A percentile compares a stretch with the other conserved stretches of the same genome.
phyloP scores from a whole-genome alignment of 2,329 filamentous ascomycete genomes.

The Fusarium miscanthi region DNA sequence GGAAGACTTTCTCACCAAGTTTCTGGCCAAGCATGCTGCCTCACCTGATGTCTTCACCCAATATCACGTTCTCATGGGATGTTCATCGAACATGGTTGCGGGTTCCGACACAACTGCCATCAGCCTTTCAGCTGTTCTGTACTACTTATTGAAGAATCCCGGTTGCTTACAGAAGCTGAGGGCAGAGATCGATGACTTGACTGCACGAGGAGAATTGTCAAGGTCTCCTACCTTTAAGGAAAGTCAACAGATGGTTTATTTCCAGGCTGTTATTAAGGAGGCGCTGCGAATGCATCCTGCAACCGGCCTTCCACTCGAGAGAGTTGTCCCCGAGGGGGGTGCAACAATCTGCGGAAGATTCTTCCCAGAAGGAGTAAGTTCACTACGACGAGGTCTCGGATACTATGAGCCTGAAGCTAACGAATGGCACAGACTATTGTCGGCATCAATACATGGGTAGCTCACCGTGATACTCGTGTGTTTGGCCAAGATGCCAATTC shows the following conservation, averaged over 20 bases:
- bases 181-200: constrained; percentile 10
- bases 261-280: constrained; percentile 40
- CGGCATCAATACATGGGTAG: constrained; percentile 41
- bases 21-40: constrained; percentile 30
- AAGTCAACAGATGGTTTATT: constrained; percentile 34
- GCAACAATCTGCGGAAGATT: constrained; percentile 24
- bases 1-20: constrained; percentile 41
- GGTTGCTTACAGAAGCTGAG: constrained; percentile 10
- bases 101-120: constrained; percentile 42
- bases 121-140: constrained; percentile 34
- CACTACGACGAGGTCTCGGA: rapidly evolving
- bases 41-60: constrained; percentile 26
- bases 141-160: constrained; percentile 29
- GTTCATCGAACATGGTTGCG: constrained; percentile 39
- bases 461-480: constrained; percentile 26
- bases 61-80: constrained; percentile 36
- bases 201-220: constrained; percentile 2
- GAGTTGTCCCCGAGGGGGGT: constrained; percentile 35
- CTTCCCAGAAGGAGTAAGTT: constrained; percentile 36
- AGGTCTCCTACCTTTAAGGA: constrained; percentile 28
- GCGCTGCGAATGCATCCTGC: constrained; percentile 38
- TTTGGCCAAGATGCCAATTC: constrained; percentile 34
- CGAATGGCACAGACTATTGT: constrained; percentile 18
- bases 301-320: constrained; percentile 30
- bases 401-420: rapidly evolving